A percentile compares a stretch with the other conserved stretches of the same genome.
Evolutionary conservation across 805 yeast genomes (phyloP).

Genomic region (Nakazawaea wickerhamii): DNA sequence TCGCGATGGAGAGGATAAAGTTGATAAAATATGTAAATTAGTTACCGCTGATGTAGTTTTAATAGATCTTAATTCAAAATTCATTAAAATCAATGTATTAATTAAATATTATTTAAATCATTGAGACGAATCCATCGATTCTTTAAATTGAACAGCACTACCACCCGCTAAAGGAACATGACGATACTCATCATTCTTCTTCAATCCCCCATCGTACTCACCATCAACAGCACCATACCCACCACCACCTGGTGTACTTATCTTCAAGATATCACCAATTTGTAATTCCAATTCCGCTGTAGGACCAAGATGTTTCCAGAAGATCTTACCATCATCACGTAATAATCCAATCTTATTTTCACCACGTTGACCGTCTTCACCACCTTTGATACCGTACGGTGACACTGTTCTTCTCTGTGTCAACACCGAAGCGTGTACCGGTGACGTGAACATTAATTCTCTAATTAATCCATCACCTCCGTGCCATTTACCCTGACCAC

Average conservation of each 20-base stretch:
- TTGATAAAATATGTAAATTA: no score
- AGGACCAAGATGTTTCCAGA: slow-evolving; percentile 13
- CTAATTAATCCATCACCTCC: slow-evolving; percentile 52
- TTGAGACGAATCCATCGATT: slow-evolving; percentile 11
- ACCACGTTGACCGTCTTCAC: slow-evolving; percentile 47
- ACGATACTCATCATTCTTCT: slow-evolving; percentile 1
- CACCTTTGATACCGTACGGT: slow-evolving; percentile 53
- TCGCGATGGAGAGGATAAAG: no score
- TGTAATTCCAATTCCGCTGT: slow-evolving; percentile 13
- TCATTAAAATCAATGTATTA: no score
- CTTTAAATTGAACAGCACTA: slow-evolving; percentile 14
- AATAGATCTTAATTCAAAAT: no score
- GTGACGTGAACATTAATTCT: slow-evolving; percentile 39
- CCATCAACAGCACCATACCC: slow-evolving; percentile 46
- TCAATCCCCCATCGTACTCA: not conserved
- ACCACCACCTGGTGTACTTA: slow-evolving; percentile 72
- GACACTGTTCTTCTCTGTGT: slow-evolving; percentile 49
- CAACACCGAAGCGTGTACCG: slow-evolving; percentile 37
- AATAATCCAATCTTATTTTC: slow-evolving; percentile 27
- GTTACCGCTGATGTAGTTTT: no score
- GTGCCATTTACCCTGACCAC: slow-evolving; percentile 42
- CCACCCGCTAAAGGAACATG: slow-evolving; percentile 21
- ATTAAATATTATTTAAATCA: no score
- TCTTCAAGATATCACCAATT: slow-evolving; percentile 52
- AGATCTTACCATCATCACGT: slow-evolving; percentile 19